Percentiles rank a stretch among this genome's conserved stretches.
phyloP scores from a whole-genome alignment of 1,284 basidiomycete species.

The Cryptococcus hybrid region DNA sequence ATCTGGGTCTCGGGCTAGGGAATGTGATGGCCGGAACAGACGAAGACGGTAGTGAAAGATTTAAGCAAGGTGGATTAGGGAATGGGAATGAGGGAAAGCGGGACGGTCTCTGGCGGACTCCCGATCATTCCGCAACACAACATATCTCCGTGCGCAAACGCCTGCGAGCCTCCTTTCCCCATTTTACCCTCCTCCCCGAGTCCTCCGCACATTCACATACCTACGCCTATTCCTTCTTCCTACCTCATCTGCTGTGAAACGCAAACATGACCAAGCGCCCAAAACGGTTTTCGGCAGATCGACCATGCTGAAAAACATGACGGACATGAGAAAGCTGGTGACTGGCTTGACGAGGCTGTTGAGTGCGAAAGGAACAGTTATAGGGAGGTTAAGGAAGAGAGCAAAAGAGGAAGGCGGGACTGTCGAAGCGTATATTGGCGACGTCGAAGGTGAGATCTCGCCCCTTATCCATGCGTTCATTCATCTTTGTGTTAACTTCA shows the following conservation, averaged over 20 bases:
- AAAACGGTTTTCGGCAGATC: slow-evolving; percentile 45
- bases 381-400: slow-evolving; percentile 76
- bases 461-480: neutral
- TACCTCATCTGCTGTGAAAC: slow-evolving; percentile 16
- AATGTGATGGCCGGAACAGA: neutral
- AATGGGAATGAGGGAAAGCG: neutral
- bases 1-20: neutral
- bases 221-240: slow-evolving; percentile 41
- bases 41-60: neutral
- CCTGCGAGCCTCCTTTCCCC: neutral
- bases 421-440: slow-evolving; percentile 83
- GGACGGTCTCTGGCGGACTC: neutral
- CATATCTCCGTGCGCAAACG: neutral
- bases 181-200: neutral
- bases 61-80: neutral
- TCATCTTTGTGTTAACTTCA: neutral
- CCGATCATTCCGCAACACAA: neutral
- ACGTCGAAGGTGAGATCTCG: slow-evolving; percentile 71
- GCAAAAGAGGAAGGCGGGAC: slow-evolving; percentile 54
- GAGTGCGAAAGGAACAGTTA: slow-evolving; percentile 77
- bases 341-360: slow-evolving; percentile 77
- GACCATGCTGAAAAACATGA: slow-evolving; percentile 66
- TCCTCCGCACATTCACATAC: slow-evolving; percentile 25
- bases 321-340: slow-evolving; percentile 73
- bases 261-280: slow-evolving; percentile 15